Percentiles rank a stretch among this genome's conserved stretches.
These are phyloP conservation scores for Talaromyces albobiverticillius DNA, from an alignment of 2,329 filamentous ascomycete species.

Conservation along the genomic window DNA sequence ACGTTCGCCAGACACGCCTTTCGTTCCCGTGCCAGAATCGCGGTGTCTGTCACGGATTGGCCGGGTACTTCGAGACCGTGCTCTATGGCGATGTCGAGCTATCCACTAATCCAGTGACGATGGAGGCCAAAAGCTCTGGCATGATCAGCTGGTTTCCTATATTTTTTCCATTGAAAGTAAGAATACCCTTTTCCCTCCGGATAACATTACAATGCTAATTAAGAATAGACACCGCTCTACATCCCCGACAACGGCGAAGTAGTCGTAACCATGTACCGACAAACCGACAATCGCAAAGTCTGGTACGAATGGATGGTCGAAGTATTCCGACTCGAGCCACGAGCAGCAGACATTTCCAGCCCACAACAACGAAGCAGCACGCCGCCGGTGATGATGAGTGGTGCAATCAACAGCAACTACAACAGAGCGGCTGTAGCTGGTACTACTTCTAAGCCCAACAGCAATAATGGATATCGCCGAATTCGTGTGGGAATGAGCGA, in stretches of 20 bases:
- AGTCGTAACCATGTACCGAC: constrained; percentile 90
- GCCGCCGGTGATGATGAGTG: constrained; percentile 27
- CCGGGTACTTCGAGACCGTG: constrained; percentile 95
- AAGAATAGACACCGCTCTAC: constrained; percentile 72
- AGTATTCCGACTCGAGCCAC: constrained; percentile 57
- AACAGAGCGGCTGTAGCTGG: constrained; percentile 18
- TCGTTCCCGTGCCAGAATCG: constrained; percentile 74
- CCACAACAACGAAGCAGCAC: constrained; percentile 15
- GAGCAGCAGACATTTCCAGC: constrained; percentile 12
- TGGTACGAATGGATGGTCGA: constrained; percentile 99
- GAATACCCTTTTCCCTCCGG: constrained; percentile 21
- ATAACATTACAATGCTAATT: background rate
- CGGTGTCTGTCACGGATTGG: constrained; percentile 85
- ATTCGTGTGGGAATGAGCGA: constrained; percentile 45
- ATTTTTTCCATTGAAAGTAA: constrained; percentile 90
- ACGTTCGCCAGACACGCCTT: constrained; percentile 73
- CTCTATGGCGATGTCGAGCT: constrained; percentile 83
- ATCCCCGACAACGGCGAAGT: constrained; percentile 81
- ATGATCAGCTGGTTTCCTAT: constrained; percentile 99
- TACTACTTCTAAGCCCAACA: constrained; percentile 21
- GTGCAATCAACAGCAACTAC: constrained; percentile 18
- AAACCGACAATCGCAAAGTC: constrained; percentile 91
- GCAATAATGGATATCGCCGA: constrained; percentile 22
- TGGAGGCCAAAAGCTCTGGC: constrained; percentile 87
- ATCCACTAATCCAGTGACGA: constrained; percentile 87